Evolutionary conservation across 352 stramenopile genomes (phyloP).

Genomic region (Globisporangium yorkense): DNA sequence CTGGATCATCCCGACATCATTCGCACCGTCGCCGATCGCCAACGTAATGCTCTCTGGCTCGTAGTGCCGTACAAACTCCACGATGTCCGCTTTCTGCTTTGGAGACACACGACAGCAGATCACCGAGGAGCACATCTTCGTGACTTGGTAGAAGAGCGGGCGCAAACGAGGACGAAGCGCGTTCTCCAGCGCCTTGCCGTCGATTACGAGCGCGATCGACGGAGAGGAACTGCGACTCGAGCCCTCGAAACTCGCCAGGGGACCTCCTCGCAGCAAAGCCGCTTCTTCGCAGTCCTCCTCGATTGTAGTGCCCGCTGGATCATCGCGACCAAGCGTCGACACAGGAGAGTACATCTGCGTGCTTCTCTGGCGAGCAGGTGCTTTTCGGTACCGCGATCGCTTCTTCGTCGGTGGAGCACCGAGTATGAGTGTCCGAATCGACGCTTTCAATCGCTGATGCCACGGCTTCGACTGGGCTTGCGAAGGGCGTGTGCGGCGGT

Average conservation of each 20-base stretch:
- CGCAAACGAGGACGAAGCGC: conserved; percentile 45
- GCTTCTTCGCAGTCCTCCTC: conserved; percentile 5
- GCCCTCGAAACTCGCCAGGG: neutral
- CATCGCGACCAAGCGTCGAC: conserved; percentile 7
- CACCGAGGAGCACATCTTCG: conserved; percentile 65
- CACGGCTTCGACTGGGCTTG: neutral
- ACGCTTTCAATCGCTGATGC: conserved; percentile 3
- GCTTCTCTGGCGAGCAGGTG: neutral
- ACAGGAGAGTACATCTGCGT: conserved; percentile 11
- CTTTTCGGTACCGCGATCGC: conserved; percentile 2
- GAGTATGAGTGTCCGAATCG: conserved; percentile 7
- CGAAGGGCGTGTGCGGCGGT: conserved; percentile 1
- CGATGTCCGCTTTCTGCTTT: conserved; percentile 84
- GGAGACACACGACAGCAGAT: conserved; percentile 88
- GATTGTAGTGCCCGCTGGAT: neutral
- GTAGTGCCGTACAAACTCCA: conserved; percentile 67
- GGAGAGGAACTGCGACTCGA: neutral
- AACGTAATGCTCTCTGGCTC: conserved; percentile 80
- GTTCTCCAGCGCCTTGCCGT: conserved; percentile 87
- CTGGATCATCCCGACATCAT: conserved; percentile 96
- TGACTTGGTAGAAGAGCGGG: conserved; percentile 61
- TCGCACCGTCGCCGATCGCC: conserved; percentile 94
- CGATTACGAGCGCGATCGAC: conserved; percentile 87
- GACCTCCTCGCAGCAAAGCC: conserved; percentile 2
- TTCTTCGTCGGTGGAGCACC: conserved; percentile 7